Conservation (phyloP, 129 eudicot genomes). For the Centaurea solstitialis region DNA sequence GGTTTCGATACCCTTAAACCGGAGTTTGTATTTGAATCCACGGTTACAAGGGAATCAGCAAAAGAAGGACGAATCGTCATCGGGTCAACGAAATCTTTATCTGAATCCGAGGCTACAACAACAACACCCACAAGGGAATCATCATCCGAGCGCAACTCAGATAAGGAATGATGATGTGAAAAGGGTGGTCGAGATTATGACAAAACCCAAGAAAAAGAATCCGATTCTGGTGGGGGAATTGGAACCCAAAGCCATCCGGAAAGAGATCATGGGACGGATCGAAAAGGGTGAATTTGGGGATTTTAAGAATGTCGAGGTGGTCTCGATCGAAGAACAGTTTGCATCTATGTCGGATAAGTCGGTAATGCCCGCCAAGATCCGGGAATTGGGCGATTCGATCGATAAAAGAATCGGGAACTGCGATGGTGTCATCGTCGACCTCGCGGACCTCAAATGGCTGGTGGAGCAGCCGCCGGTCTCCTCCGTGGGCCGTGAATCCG, state of each 20-base stretch:
- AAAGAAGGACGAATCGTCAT: not conserved
- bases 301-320: constrained; percentile 48
- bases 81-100: constrained; percentile 32
- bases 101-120: constrained; percentile 67
- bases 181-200: constrained; percentile 69
- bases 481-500: constrained; percentile 44
- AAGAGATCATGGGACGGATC: constrained; percentile 57
- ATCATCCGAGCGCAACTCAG: constrained; percentile 10
- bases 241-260: constrained; percentile 65
- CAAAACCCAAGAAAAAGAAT: constrained; percentile 60
- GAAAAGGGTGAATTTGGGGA: constrained; percentile 59
- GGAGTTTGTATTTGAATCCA: constrained; percentile 44
- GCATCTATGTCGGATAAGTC: constrained; percentile 33
- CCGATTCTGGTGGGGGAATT: constrained; percentile 85
- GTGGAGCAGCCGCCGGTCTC: constrained; percentile 63
- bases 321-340: constrained; percentile 53
- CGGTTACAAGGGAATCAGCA: constrained; percentile 26
- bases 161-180: constrained; percentile 64
- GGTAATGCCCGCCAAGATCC: constrained; percentile 41
- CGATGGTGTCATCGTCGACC: constrained; percentile 50
- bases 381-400: constrained; percentile 50
- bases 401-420: constrained; percentile 35
- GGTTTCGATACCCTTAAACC: constrained; percentile 17
- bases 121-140: constrained; percentile 20
- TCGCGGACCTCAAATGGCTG: constrained; percentile 79